Conservation (phyloP, 176 grass and related monocot species). For the Alloteropsis semialata region DNA sequence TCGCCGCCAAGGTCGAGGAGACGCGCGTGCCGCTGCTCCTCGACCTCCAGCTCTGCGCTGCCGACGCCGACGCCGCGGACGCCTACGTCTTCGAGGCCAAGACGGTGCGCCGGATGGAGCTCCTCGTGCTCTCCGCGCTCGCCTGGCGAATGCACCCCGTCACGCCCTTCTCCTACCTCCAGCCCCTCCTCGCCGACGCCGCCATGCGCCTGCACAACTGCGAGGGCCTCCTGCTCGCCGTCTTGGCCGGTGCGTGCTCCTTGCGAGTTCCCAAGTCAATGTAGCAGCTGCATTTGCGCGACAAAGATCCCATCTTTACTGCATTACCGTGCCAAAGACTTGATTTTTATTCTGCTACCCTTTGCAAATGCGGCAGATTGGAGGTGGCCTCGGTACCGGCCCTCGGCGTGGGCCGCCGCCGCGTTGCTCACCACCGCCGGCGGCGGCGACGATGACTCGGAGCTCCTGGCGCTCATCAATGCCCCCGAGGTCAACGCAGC, state of each 20-base stretch:
- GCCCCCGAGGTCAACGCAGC: conserved; percentile 44
- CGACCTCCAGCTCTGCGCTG: conserved; percentile 62
- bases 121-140: conserved; percentile 70
- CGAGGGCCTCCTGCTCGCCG: conserved; percentile 47
- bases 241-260: conserved; percentile 52
- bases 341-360: neutral
- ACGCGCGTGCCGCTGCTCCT: conserved; percentile 56
- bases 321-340: neutral
- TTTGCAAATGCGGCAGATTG: conserved; percentile 42
- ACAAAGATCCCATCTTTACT: neutral
- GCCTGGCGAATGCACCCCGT: conserved; percentile 72
- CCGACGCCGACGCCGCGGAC: neutral
- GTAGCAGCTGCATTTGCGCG: neutral
- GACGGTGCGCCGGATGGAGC: conserved; percentile 85
- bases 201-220: conserved; percentile 28
- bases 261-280: neutral
- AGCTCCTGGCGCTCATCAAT: conserved; percentile 48
- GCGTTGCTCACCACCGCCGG: conserved; percentile 41
- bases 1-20: no score
- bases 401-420: conserved; percentile 78
- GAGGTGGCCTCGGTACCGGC: conserved; percentile 67
- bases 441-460: conserved; percentile 12
- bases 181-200: conserved; percentile 36
- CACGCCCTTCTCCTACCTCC: conserved; percentile 73
- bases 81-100: conserved; percentile 62